A percentile compares a stretch with the other conserved stretches of the same genome.
Conservation (phyloP, 2,329 filamentous ascomycete genomes). For the Didymosphaeria variabile region DNA sequence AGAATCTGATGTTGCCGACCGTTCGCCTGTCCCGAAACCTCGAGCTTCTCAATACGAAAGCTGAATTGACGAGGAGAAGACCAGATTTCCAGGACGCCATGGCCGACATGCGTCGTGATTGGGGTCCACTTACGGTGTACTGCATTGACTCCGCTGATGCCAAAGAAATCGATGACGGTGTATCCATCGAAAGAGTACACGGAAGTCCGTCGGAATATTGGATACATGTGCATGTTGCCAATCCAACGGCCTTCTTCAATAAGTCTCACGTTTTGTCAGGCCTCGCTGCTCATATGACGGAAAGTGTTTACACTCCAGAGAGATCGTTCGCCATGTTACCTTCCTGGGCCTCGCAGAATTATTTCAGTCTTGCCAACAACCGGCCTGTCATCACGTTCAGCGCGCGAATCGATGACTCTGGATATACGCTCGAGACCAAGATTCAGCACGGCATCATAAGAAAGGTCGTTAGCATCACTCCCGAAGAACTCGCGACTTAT, state of each 20-base stretch:
- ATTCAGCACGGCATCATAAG: constrained; percentile 63
- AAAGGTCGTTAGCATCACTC: constrained; percentile 65
- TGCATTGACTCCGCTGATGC: constrained; percentile 76
- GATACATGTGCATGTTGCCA: constrained; percentile 81
- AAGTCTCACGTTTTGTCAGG: constrained; percentile 67
- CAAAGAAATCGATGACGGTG: constrained; percentile 78
- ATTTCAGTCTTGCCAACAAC: constrained; percentile 63
- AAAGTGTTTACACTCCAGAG: constrained; percentile 67
- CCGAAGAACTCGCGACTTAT: constrained; percentile 45
- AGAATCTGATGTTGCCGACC: constrained; percentile 61
- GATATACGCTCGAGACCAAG: constrained; percentile 63
- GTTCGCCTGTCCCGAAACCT: constrained; percentile 56
- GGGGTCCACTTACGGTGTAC: constrained; percentile 68
- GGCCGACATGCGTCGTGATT: constrained; percentile 66
- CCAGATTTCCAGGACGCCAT: constrained; percentile 62
- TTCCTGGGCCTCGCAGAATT: constrained; percentile 54
- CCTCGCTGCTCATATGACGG: constrained; percentile 67
- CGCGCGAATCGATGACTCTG: constrained; percentile 61
- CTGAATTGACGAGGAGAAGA: constrained; percentile 31
- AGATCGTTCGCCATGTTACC: constrained; percentile 67
- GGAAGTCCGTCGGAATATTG: constrained; percentile 66
- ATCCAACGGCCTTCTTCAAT: constrained; percentile 75
- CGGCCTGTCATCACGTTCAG: constrained; percentile 70
- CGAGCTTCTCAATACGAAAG: constrained; percentile 51
- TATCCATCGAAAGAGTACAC: constrained; percentile 72